phyloP scores from a whole-genome alignment of 352 stramenopile genomes.

The Thalassiosira hispida region DNA sequence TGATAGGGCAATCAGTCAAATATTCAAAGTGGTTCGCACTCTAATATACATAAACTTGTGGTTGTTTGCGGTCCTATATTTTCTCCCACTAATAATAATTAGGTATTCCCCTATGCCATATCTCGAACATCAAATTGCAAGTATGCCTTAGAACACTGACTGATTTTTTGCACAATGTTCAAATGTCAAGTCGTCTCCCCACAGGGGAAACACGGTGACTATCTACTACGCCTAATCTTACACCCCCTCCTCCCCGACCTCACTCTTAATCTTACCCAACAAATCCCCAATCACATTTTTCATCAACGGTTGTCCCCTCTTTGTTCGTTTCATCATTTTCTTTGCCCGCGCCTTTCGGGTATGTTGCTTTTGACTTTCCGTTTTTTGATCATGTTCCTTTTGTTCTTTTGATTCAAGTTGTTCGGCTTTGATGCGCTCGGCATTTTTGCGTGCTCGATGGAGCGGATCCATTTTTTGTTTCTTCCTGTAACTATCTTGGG shows the following conservation, averaged over 20 bases:
- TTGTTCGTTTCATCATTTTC: slow-evolving; percentile 62
- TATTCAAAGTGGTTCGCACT: no score
- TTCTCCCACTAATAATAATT: no score
- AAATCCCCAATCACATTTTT: slow-evolving; percentile 77
- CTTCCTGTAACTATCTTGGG: slow-evolving; percentile 37
- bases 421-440: slow-evolving; percentile 19
- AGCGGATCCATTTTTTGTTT: slow-evolving; percentile 63
- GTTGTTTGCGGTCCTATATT: no score
- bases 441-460: slow-evolving; percentile 51
- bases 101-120: no score
- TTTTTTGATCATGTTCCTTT: slow-evolving; percentile 26
- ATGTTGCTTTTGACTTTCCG: slow-evolving; percentile 51
- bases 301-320: slow-evolving; percentile 77
- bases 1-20: no score
- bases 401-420: slow-evolving; percentile 30
- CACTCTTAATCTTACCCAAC: slow-evolving; percentile 65
- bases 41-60: no score
- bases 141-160: no score
- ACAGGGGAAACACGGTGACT: no score
- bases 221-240: not conserved
- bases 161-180: no score
- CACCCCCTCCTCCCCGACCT: not conserved
- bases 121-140: no score
- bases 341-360: slow-evolving; percentile 56
- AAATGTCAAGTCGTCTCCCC: no score